Conservation (phyloP, 768 basidiomycete species). For the Coprinellus aureogranulatus region DNA sequence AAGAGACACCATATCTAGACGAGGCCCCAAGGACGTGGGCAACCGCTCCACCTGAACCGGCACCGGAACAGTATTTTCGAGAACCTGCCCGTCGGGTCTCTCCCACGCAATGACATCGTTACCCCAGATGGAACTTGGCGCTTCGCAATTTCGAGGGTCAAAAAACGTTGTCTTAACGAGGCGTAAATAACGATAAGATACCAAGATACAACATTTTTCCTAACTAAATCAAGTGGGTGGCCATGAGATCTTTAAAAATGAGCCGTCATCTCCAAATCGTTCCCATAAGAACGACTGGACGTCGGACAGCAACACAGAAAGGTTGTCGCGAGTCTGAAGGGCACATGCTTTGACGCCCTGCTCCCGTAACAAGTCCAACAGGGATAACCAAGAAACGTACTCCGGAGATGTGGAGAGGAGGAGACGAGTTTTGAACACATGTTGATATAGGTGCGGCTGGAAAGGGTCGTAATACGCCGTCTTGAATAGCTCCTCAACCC, state of each 20-base stretch:
- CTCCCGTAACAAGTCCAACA: constrained; percentile 14
- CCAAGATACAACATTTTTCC: not conserved
- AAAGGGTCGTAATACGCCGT: constrained; percentile 79
- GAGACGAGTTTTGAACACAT: constrained; percentile 19
- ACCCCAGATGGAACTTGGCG: too few species aligned
- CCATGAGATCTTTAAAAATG: not conserved
- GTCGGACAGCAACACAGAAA: constrained; percentile 19
- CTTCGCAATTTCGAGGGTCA: too few species aligned
- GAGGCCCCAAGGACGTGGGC: not conserved
- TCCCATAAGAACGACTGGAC: constrained; percentile 7
- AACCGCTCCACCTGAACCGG: too few species aligned
- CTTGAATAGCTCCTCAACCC: constrained; percentile 58
- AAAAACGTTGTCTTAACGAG: too few species aligned
- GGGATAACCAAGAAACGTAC: constrained; percentile 31
- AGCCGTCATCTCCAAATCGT: constrained; percentile 9
- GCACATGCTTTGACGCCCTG: constrained; percentile 3
- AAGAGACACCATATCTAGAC: not conserved
- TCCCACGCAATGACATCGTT: too few species aligned
- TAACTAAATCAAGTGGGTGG: constrained; percentile 6
- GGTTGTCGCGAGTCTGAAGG: constrained; percentile 24
- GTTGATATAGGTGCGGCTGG: constrained; percentile 67
- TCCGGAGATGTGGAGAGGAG: not conserved
- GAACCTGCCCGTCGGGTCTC: too few species aligned
- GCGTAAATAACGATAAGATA: constrained; percentile 2
- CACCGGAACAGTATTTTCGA: too few species aligned